Base-by-base conservation (phyloP, 768 basidiomycete species). In the Hygrocybe punicea region DNA sequence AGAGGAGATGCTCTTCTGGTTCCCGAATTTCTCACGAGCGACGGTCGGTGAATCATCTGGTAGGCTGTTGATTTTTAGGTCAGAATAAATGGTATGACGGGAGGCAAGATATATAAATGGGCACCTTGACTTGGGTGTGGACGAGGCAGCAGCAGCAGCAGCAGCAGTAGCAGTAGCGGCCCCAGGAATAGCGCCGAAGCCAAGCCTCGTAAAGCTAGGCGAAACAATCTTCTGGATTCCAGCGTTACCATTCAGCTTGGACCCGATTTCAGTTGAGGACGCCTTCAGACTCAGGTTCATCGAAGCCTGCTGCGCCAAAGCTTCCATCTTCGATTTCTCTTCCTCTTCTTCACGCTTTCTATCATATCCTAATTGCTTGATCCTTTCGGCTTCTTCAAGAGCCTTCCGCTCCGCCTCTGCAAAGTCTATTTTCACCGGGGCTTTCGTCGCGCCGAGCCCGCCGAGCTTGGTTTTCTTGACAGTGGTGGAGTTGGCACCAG, bases 1-100 rank as follows among this genome's bases (percentile, higher is more conserved):
- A 3, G 93, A 96, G 5, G 95, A 98, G 69, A 99, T 99, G 53
- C 84, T 93, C 69, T 98, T 99, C 69, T 98, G 97, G 58, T 67
- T 71, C 2, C 93, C 91, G 69, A 98, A 99, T 64, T 91, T 92
- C 7, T 95, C 89, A 56, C 94, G 84, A 1, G 97, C 96, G 16
- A 82, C 83, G 4, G 84, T 93, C 0, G 86, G 84, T 24, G 85
- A 75, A 52, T 90, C 84, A 51, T 85, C 87, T 4, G 47, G 69
- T 2, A 71, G 67, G 46, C 57, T 56, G 39, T 17, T 33, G 11
- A 35, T 21, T 36, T 29, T n/a, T 8, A 4, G 25, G 51, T 25
- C 16, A 16, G 21, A 34, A 17, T 33, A n/a, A 19, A 11, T 16
- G 29, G n/a, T 7, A 16, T 53, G 7, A n/a, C n/a, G 14, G 37